These are phyloP conservation scores for Paraphaeosphaeria minitans DNA, from an alignment of 2,329 filamentous ascomycete species.

Conservation along the genomic window DNA sequence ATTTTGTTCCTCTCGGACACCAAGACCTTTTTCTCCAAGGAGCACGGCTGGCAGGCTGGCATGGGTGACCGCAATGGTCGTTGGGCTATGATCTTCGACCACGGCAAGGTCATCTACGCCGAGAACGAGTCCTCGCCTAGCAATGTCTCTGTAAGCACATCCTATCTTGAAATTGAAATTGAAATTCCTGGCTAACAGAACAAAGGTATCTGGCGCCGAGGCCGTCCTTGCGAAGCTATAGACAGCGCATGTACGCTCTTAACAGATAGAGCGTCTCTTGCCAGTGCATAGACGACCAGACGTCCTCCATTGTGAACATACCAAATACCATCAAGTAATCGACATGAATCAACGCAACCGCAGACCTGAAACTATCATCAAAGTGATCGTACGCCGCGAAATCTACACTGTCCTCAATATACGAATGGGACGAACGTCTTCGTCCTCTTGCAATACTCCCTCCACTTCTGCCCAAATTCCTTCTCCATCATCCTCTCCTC, in stretches of 20 bases:
- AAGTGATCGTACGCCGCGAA: not conserved
- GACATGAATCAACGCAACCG: not conserved
- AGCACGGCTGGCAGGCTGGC: conserved; percentile 73
- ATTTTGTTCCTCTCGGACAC: conserved; percentile 80
- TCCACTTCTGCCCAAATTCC: conserved; percentile 57
- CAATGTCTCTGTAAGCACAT: conserved; percentile 50
- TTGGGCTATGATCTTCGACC: conserved; percentile 77
- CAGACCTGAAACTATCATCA: not conserved
- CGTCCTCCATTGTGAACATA: not conserved
- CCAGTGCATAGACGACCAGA: not conserved
- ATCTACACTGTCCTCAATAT: not conserved
- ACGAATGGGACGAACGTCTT: conserved; percentile 55
- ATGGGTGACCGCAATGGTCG: conserved; percentile 74
- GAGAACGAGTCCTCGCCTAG: conserved; percentile 68
- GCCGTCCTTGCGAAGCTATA: conserved; percentile 56
- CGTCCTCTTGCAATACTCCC: conserved; percentile 55
- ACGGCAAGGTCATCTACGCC: conserved; percentile 82
- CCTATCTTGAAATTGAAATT: not conserved
- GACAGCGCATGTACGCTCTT: not conserved
- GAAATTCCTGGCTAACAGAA: conserved; percentile 23
- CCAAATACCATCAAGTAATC: not conserved
- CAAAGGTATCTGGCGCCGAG: conserved; percentile 56
- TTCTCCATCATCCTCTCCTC: conserved; percentile 55
- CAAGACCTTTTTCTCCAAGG: conserved; percentile 74
- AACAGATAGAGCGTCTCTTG: not conserved